Evolutionary conservation across 176 grass and related monocot species (phyloP), one percentile per base, ranked within the genome.

Genomic region (Ampelocalamus luodianensis): DNA sequence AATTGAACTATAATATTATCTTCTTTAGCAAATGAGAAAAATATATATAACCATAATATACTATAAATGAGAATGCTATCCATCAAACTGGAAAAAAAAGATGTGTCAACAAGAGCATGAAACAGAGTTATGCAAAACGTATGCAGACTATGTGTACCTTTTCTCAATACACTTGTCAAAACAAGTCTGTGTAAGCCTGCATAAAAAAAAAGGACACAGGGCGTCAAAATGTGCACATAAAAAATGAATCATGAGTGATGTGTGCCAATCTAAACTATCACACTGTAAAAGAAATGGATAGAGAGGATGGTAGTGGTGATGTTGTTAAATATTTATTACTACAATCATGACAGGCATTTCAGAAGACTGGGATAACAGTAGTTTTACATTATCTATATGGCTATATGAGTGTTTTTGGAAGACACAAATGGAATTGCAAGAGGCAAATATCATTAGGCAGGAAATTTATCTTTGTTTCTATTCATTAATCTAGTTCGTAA

Each of bases 111-210:
- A 83, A 17, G 15, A 56, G 16, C 55, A 71, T 23, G 56, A 77
- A 74, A 70, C 3, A 63, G 44, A 84, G 46, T 61, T 12, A 75
- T 6, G n/a, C 50, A 65, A 51, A 64, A 53, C 1, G 1, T 42
- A 62, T 26, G 27, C 7, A 68, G 39, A 72, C 32, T 12, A 23
- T 76, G 23, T 49, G 65, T 91, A 97, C 95, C 88, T 97, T 91
- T 93, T 97, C 60, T 95, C 90, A 50, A 99, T 65, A 23, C 97
- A 99, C 83, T 99, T 99, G 20, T 94, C 82, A 4, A 99, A 99
- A 83, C 93, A 99, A 64, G 79, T 91, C 48, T 87, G 58, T 50
- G 97, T 99, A 56, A 99, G 90, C 82, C 93, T 96, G 82, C 80
- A 86, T 38, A 79, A 80, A 82, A 40, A 60, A 53, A 62, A 75